Percentiles rank a stretch among this genome's conserved stretches.
Conservation (phyloP, 192 early-diverging fungal species). For the Umbelopsis sp. region DNA sequence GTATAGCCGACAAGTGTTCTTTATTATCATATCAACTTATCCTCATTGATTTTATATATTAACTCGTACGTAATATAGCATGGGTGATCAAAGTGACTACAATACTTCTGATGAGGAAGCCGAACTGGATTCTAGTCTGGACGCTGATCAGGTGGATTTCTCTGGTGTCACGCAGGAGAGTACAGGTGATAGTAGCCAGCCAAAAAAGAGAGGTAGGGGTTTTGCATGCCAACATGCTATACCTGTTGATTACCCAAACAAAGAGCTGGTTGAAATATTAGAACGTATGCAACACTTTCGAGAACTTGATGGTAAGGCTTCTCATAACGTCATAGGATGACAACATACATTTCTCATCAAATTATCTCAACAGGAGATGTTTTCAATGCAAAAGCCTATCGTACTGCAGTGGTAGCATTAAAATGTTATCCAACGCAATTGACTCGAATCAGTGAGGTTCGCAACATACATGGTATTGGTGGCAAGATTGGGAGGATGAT, state of each 20-base stretch:
- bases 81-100: no score
- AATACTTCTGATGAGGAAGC: no score
- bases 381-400: neutral
- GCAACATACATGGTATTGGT: neutral
- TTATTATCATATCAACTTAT: neutral
- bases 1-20: neutral
- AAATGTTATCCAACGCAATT: neutral
- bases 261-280: neutral
- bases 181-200: neutral
- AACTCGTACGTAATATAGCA: no score
- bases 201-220: neutral
- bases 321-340: no score
- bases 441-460: neutral
- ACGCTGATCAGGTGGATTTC: neutral
- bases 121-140: neutral
- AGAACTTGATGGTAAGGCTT: neutral
- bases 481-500: neutral
- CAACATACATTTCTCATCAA: no score
- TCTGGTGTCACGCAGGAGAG: neutral
- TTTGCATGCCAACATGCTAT: neutral
- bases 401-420: neutral
- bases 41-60: neutral
- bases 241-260: neutral
- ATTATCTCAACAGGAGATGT: neutral
- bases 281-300: slow-evolving; percentile 9